phyloP scores from a whole-genome alignment of 257 asterid species.

The Plectranthus barbatus region DNA sequence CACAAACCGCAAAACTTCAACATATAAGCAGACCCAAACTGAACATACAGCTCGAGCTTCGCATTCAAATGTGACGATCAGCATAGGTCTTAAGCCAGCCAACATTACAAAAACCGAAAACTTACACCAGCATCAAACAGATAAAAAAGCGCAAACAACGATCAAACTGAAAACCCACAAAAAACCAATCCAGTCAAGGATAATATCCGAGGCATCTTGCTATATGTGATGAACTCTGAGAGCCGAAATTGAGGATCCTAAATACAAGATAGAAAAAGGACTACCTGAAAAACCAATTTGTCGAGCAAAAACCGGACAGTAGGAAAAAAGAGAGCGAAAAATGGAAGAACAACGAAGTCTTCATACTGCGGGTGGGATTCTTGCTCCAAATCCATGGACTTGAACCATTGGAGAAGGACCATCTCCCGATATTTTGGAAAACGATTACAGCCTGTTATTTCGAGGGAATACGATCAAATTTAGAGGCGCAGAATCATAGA shows the following conservation, averaged over 20 bases:
- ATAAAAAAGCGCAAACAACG: background rate
- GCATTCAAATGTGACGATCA: background rate
- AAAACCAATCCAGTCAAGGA: conserved; percentile 8
- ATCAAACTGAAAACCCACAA: background rate
- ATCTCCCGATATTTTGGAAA: conserved; percentile 21
- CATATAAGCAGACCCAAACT: background rate
- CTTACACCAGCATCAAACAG: conserved; percentile 8
- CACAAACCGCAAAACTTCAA: background rate
- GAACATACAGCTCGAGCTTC: background rate
- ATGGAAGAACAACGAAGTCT: conserved; percentile 69
- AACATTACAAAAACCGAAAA: background rate
- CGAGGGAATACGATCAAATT: background rate
- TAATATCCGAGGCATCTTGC: conserved; percentile 5
- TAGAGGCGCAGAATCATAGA: conserved; percentile 14
- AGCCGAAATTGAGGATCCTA: conserved; percentile 1
- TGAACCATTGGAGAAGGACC: conserved; percentile 43
- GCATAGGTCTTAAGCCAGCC: conserved; percentile 7
- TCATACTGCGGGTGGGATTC: conserved; percentile 71
- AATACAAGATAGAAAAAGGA: background rate
- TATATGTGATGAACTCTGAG: background rate
- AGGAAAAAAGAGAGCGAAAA: conserved; percentile 68
- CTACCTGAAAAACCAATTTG: conserved; percentile 85
- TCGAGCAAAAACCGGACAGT: conserved; percentile 76
- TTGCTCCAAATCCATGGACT: conserved; percentile 54
- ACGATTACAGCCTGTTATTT: background rate